Base-by-base conservation (phyloP, 2,329 filamentous ascomycete species). In the Fusarium newnesense region DNA sequence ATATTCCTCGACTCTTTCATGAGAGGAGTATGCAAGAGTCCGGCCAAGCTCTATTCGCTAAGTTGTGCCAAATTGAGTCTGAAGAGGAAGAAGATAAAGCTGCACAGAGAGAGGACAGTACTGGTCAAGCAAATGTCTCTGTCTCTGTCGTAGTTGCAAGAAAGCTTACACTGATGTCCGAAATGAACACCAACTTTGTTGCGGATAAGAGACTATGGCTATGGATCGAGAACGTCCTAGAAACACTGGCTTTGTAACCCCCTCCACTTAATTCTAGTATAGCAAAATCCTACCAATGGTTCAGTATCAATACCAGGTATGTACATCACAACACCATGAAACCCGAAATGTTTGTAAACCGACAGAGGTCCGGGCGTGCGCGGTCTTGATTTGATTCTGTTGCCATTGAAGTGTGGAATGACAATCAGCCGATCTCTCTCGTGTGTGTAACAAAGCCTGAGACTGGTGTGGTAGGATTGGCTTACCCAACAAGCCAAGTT, bases 21-120 rank as follows among this genome's bases (percentile, higher is more conserved):
- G 49, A 53, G 9, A 37, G 32, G 24, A 53, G 12, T 0, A 37
- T 53, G 34, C 50, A 16, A 37, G 2, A 53, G 24, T 8, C 24
- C 19, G 34, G 50, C 13, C 24, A 21, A 18, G 24, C 24, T 5
- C 5, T 21, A 9, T 28, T 53, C 5, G 24, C 50, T 0, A 21
- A 12, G 32, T 12, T 53, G 9, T 53, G 50, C 18, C 12, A 37
- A 21, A 9, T 5, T 1, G 34, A 37, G 13, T 16, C 50, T 39
- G 50, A n/a, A 21, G 32, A 18, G 4, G 47, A 53, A 36, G n/a
- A 37, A 21, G 24, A 21, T 5, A n/a, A 19, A 13, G 1, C 5
- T 18, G 6, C 5, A 26, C 13, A 16, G 13, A 2, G 9, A 21
- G 24, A 0, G 0, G 10, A 37, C 11, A 1, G 9, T 4, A 9